Percentiles rank a stretch among this genome's conserved stretches.
Evolutionary conservation across 1,139 yeast species (phyloP).

Genomic region (Suhomyces choctaworum): DNA sequence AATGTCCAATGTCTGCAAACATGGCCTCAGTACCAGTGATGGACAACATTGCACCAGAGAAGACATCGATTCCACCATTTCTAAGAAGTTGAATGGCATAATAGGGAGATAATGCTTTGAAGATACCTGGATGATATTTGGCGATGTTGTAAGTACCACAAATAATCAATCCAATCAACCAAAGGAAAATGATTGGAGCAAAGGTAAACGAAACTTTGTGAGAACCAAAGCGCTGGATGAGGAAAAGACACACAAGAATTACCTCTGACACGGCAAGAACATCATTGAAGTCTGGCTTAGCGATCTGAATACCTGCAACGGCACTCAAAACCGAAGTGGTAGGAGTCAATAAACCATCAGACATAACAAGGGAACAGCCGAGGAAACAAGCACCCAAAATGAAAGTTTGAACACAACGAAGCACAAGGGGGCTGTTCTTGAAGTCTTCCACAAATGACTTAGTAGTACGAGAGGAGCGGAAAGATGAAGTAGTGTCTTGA

Average conservation of each 20-base stretch:
- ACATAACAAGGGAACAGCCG: slow-evolving; percentile 56
- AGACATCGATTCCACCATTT: slow-evolving; percentile 42
- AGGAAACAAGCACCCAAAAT: slow-evolving; percentile 47
- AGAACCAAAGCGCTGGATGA: slow-evolving; percentile 50
- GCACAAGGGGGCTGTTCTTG: slow-evolving; percentile 26
- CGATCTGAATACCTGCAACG: slow-evolving; percentile 48
- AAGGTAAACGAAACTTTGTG: slow-evolving; percentile 41
- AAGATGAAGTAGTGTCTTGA: slow-evolving; percentile 38
- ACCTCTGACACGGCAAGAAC: slow-evolving; percentile 53
- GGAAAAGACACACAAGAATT: slow-evolving; percentile 44
- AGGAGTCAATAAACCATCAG: slow-evolving; percentile 63
- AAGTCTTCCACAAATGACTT: slow-evolving; percentile 18
- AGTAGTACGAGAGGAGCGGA: slow-evolving; percentile 14
- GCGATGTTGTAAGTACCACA: slow-evolving; percentile 50
- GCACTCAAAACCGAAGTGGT: slow-evolving; percentile 62
- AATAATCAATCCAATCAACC: slow-evolving; percentile 48
- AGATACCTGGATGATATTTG: slow-evolving; percentile 42
- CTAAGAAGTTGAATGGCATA: slow-evolving; percentile 48
- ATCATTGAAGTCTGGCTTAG: slow-evolving; percentile 40
- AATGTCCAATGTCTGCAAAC: slow-evolving; percentile 64
- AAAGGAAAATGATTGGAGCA: slow-evolving; percentile 54
- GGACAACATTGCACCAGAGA: slow-evolving; percentile 54
- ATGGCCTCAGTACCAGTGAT: slow-evolving; percentile 64
- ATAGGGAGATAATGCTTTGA: slow-evolving; percentile 51
- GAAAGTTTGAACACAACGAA: slow-evolving; percentile 30